These are phyloP conservation scores for Orobanche coerulescens DNA, from an alignment of 257 asterid species.

Conservation along the genomic window DNA sequence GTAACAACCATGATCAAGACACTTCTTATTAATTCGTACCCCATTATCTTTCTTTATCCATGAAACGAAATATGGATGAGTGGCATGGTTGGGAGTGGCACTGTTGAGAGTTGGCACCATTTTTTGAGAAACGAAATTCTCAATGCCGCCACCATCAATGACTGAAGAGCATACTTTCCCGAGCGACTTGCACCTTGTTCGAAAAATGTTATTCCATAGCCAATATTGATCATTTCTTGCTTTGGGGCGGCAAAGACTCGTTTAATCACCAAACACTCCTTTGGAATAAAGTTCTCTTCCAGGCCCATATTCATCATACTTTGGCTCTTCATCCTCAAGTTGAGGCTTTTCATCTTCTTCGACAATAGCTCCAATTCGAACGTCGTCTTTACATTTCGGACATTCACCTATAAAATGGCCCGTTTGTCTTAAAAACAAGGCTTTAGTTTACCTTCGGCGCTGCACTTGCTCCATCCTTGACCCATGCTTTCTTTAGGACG, in stretches of 20 bases:
- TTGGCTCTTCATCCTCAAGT: no score
- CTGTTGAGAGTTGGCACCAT: background rate
- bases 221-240: background rate
- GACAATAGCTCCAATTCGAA: no score
- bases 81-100: background rate
- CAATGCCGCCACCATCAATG: background rate
- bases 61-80: background rate
- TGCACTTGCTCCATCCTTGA: no score
- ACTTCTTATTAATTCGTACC: background rate
- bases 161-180: background rate
- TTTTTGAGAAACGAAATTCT: background rate
- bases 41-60: background rate
- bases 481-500: no score
- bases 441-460: no score
- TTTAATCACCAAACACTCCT: constrained; percentile 1
- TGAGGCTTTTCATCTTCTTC: no score
- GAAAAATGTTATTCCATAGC: background rate
- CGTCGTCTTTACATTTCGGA: no score
- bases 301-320: no score
- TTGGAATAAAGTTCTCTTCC: background rate
- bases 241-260: background rate
- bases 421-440: no score
- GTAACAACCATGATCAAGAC: no score
- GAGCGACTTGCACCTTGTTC: background rate
- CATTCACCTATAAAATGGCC: no score